Conservation (phyloP, 2,329 filamentous ascomycete species). For the Fusarium multiceps region DNA sequence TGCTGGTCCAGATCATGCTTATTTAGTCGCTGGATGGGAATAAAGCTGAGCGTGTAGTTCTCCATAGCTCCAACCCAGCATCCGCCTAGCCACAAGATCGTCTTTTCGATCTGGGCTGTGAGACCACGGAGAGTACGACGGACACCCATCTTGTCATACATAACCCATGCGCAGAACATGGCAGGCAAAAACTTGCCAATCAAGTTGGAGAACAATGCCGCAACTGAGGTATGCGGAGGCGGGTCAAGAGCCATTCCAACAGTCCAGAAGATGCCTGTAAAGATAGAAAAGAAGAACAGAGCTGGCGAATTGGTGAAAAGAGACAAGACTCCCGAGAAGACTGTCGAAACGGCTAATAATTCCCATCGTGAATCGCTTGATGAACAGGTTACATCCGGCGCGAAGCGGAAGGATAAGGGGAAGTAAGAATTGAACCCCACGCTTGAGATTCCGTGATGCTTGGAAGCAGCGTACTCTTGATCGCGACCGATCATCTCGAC, state of each 20-base stretch:
- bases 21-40: constrained; percentile 92
- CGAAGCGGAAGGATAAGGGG: constrained; percentile 85
- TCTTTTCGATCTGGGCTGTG: constrained; percentile 88
- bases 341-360: constrained; percentile 81
- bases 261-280: constrained; percentile 87
- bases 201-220: constrained; percentile 79
- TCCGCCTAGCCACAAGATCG: constrained; percentile 86
- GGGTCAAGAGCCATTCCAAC: constrained; percentile 91
- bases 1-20: constrained; percentile 89
- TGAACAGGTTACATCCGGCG: constrained; percentile 70
- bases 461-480: constrained; percentile 70
- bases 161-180: constrained; percentile 86
- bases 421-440: constrained; percentile 88
- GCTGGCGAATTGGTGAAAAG: constrained; percentile 83
- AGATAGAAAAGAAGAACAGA: constrained; percentile 86
- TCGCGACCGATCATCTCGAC: constrained; percentile 78
- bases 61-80: constrained; percentile 93
- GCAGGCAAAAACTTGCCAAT: constrained; percentile 87
- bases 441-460: constrained; percentile 79
- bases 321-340: constrained; percentile 81
- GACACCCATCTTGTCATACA: constrained; percentile 86
- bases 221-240: constrained; percentile 73
- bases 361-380: constrained; percentile 86
- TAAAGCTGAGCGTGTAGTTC: constrained; percentile 95
- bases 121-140: constrained; percentile 76